phyloP scores from a whole-genome alignment of 116 monocot genomes.

The Trichopus zeylanicus region DNA sequence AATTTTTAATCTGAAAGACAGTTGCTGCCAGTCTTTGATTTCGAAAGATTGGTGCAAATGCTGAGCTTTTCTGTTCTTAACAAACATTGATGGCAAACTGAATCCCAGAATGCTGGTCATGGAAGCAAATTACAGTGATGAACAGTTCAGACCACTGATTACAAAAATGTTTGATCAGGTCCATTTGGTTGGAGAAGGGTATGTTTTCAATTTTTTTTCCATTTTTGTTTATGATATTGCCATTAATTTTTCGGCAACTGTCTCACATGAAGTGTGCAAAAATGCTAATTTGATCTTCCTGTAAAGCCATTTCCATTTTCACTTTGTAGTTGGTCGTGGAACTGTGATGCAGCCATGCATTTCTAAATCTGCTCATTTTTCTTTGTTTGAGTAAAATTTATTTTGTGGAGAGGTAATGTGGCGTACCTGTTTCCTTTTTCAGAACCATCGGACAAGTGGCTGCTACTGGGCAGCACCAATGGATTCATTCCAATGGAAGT shows the following conservation, averaged over 20 bases:
- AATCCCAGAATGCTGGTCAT: constrained; percentile 31
- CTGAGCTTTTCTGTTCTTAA: neutral
- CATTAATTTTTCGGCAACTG: too few species aligned
- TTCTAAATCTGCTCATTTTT: too few species aligned
- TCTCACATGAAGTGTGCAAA: too few species aligned
- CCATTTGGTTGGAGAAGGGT: constrained; percentile 66
- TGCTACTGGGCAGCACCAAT: constrained; percentile 32
- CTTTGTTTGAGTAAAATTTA: neutral
- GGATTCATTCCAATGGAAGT: constrained; percentile 44
- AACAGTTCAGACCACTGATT: constrained; percentile 18
- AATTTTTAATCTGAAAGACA: too few species aligned
- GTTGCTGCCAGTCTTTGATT: too few species aligned
- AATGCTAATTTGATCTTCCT: constrained; percentile 2
- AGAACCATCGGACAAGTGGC: constrained; percentile 42
- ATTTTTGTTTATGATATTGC: too few species aligned
- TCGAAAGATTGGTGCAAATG: too few species aligned
- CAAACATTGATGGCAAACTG: neutral
- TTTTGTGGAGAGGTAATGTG: too few species aligned
- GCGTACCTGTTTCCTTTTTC: constrained; percentile 10
- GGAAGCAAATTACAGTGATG: constrained; percentile 51
- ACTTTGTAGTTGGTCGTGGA: too few species aligned
- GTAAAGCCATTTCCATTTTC: too few species aligned
- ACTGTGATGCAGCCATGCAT: too few species aligned
- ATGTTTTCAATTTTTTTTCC: constrained; percentile 6
- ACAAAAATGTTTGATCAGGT: constrained; percentile 34